These are phyloP conservation scores for Pholiota adiposa DNA, from an alignment of 1,284 basidiomycete genomes.

Conservation along the genomic window DNA sequence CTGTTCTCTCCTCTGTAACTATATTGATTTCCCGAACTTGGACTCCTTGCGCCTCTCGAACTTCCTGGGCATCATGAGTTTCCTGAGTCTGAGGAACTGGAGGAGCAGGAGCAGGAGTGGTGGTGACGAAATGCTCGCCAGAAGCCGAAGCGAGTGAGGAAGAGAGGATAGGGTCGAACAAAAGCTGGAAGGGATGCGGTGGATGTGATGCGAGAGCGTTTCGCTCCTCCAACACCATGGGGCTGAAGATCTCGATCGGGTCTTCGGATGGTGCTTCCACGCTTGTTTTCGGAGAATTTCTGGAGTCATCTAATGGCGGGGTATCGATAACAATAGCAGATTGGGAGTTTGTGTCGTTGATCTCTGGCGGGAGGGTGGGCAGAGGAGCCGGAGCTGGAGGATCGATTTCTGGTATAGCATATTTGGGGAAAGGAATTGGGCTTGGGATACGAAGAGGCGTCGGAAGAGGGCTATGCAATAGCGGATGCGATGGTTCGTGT, in stretches of 20 bases:
- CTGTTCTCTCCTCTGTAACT: too few species aligned
- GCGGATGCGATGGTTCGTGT: neutral
- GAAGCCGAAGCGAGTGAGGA: neutral
- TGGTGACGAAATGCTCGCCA: neutral
- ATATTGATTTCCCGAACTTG: too few species aligned
- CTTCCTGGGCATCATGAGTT: too few species aligned
- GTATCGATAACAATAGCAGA: too few species aligned
- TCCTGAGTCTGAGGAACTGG: too few species aligned
- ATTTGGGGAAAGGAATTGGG: too few species aligned
- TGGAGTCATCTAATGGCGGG: neutral
- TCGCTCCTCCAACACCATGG: conserved; percentile 1
- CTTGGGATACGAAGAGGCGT: neutral
- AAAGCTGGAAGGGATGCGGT: neutral
- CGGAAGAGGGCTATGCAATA: neutral
- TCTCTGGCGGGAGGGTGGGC: too few species aligned
- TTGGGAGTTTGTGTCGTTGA: too few species aligned
- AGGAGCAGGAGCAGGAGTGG: too few species aligned
- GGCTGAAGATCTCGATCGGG: conserved; percentile 8
- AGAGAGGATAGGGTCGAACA: neutral
- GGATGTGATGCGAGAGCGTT: neutral
- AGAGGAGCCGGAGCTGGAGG: too few species aligned
- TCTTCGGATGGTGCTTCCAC: neutral
- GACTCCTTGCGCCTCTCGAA: too few species aligned
- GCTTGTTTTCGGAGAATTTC: neutral
- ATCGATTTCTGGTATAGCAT: too few species aligned